Percentiles rank a stretch among this genome's conserved stretches.
phyloP scores from a whole-genome alignment of 176 grass and related monocot genomes.

The Chloris gayana region DNA sequence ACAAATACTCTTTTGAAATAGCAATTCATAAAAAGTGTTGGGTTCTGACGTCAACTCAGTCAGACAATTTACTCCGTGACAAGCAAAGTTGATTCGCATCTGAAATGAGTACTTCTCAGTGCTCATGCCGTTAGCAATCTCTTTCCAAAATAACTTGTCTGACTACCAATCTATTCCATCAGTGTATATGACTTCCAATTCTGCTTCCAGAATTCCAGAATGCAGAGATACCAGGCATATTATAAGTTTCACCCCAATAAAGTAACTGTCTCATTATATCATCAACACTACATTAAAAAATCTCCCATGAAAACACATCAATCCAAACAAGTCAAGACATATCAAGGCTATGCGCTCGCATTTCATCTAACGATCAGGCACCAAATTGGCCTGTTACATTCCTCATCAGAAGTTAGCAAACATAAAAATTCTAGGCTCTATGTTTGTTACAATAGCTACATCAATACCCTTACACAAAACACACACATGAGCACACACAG shows the following conservation, averaged over 20 bases:
- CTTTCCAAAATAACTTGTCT: no score
- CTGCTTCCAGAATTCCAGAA: neutral
- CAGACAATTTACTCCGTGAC: no score
- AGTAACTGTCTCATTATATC: neutral
- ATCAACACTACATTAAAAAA: neutral
- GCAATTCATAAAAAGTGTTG: no score
- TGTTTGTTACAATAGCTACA: slow-evolving; percentile 69
- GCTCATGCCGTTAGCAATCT: no score
- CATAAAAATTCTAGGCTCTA: slow-evolving; percentile 68
- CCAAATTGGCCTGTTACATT: slow-evolving; percentile 51
- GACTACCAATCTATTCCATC: no score
- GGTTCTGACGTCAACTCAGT: no score
- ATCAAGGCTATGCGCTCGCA: slow-evolving; percentile 18
- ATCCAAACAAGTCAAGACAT: neutral
- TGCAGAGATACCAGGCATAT: neutral
- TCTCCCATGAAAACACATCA: slow-evolving; percentile 2
- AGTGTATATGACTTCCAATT: no score
- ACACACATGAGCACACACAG: slow-evolving; percentile 37
- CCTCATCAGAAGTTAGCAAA: slow-evolving; percentile 54
- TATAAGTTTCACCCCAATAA: neutral
- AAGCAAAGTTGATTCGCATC: no score
- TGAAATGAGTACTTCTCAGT: no score
- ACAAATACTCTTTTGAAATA: no score
- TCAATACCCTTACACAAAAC: slow-evolving; percentile 54
- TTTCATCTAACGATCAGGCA: slow-evolving; percentile 45